Conservation (phyloP, 148 eudicot genomes). For the Amaranthus palmeri region DNA sequence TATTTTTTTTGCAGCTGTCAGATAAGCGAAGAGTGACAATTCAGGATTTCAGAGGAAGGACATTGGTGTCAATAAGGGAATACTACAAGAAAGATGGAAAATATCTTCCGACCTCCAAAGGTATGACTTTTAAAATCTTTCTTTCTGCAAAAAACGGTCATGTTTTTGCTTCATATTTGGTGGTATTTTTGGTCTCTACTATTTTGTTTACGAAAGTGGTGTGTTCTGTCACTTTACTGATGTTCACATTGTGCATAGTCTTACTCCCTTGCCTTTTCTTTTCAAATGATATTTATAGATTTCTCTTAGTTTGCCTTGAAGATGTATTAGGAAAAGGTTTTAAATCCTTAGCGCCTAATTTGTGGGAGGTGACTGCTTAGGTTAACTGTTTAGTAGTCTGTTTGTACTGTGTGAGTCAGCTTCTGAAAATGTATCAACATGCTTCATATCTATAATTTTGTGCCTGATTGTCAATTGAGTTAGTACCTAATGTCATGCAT, state of each 20-base stretch:
- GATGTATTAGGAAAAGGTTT: not conserved
- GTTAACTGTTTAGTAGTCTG: too few species aligned
- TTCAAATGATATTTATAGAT: not conserved
- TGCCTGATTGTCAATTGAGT: too few species aligned
- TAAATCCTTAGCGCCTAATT: not conserved
- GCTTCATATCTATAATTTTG: too few species aligned
- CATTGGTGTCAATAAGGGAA: constrained; percentile 86
- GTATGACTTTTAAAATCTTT: constrained; percentile 25
- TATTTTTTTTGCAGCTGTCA: constrained; percentile 47
- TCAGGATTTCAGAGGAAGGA: constrained; percentile 77
- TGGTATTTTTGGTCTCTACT: not conserved
- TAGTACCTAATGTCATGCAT: too few species aligned
- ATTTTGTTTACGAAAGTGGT: too few species aligned
- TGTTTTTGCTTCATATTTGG: too few species aligned
- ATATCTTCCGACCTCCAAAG: constrained; percentile 79
- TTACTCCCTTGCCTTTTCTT: not conserved
- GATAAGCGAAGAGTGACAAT: constrained; percentile 77
- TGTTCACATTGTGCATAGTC: not conserved
- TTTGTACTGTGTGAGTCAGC: too few species aligned
- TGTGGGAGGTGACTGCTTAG: not conserved
- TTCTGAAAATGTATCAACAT: too few species aligned
- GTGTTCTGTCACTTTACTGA: not conserved
- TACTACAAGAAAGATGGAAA: constrained; percentile 78
- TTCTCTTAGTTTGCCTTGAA: not conserved
- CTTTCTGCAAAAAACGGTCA: not conserved